Percentiles rank a stretch among this genome's conserved stretches.
These are phyloP conservation scores for Hymenoscyphus repandus DNA, from an alignment of 2,329 filamentous ascomycete species.

Conservation along the genomic window DNA sequence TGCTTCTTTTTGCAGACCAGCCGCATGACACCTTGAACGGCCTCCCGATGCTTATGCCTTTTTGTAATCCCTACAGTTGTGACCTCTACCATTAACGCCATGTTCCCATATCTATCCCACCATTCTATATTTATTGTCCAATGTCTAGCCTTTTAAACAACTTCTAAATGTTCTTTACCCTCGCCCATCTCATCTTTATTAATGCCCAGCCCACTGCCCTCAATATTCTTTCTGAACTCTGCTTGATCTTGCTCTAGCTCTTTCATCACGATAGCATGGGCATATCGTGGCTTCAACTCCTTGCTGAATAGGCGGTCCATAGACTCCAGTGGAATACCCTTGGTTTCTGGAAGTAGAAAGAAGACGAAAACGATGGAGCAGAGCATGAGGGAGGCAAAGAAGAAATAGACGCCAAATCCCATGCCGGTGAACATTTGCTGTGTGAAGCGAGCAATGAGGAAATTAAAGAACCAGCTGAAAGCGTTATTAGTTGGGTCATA, in stretches of 20 bases:
- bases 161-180: constrained; percentile 20
- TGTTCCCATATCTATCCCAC: too few relatives aligned
- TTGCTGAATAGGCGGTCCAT: constrained; percentile 37
- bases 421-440: constrained; percentile 22
- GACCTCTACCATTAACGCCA: too few relatives aligned
- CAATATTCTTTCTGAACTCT: constrained; percentile 20
- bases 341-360: constrained; percentile 62
- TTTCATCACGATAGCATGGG: constrained; percentile 23
- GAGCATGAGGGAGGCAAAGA: constrained; percentile 20
- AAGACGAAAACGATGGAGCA: constrained; percentile 33
- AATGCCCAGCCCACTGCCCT: constrained; percentile 18
- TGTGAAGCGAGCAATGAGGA: constrained; percentile 51
- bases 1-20: too few relatives aligned
- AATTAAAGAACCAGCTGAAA: constrained; percentile 69
- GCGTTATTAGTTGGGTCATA: constrained; percentile 19
- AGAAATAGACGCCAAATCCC: constrained; percentile 21
- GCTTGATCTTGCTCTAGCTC: constrained; percentile 23
- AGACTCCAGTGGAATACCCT: constrained; percentile 62
- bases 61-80: too few relatives aligned
- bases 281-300: constrained; percentile 15
- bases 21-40: too few relatives aligned
- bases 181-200: constrained; percentile 21
- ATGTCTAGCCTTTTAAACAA: constrained; percentile 8
- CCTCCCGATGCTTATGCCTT: too few relatives aligned
- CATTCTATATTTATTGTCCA: too few relatives aligned